Conservation (phyloP, 2,329 filamentous ascomycete genomes). For the Talaromyces sp. region DNA sequence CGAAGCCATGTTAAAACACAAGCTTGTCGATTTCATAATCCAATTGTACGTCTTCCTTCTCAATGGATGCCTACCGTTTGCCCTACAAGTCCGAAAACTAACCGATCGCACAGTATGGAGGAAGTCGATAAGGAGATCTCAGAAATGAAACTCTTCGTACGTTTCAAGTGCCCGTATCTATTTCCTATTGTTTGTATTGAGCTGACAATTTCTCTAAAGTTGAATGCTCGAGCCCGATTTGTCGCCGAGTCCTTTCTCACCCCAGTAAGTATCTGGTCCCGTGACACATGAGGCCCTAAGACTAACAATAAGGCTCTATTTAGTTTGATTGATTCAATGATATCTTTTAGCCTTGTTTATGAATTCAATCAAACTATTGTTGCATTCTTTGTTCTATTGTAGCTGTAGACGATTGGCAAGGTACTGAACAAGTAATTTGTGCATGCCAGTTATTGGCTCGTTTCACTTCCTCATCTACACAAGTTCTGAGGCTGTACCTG, state of each 20-base stretch:
- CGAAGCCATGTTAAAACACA: constrained; percentile 98
- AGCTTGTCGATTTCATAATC: constrained; percentile 98
- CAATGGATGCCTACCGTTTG: background rate
- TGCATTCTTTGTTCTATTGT: background rate
- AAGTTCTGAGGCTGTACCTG: background rate
- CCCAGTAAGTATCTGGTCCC: constrained; percentile 60
- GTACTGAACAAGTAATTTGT: background rate
- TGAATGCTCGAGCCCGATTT: constrained; percentile 95
- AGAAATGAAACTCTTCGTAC: constrained; percentile 99
- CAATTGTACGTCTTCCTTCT: constrained; percentile 58
- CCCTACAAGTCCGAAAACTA: background rate
- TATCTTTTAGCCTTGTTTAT: background rate
- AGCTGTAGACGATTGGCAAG: background rate
- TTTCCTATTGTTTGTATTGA: background rate
- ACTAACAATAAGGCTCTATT: constrained; percentile 8
- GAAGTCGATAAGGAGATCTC: constrained; percentile 99
- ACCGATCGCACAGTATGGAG: constrained; percentile 65
- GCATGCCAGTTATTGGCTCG: background rate
- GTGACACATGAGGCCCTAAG: background rate
- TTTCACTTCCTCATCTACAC: background rate
- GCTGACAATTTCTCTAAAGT: constrained; percentile 50
- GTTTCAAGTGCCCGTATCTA: constrained; percentile 34
- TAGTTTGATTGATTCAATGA: constrained; percentile 24
- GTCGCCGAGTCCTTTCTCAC: constrained; percentile 98
- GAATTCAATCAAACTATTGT: background rate